These are phyloP conservation scores for Candida mesenterica DNA, from an alignment of 1,139 yeast species.

Conservation along the genomic window DNA sequence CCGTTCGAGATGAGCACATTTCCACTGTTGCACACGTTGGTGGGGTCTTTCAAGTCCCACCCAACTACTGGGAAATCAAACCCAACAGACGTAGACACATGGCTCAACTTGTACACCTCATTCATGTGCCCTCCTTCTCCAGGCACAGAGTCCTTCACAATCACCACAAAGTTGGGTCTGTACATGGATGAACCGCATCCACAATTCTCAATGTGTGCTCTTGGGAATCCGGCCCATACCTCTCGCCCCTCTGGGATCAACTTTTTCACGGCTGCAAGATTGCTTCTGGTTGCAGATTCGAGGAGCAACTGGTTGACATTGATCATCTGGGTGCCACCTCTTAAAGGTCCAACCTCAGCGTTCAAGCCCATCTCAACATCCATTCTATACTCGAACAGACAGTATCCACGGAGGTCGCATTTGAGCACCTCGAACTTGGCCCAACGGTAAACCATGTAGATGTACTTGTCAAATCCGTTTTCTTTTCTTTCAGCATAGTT, in stretches of 20 bases:
- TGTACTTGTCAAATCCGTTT: constrained; percentile 25
- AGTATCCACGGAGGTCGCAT: constrained; percentile 24
- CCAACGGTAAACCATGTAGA: constrained; percentile 41
- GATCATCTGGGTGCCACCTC: constrained; percentile 29
- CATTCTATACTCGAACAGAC: constrained; percentile 26
- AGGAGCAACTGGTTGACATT: constrained; percentile 16
- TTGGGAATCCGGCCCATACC: constrained; percentile 26
- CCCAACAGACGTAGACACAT: constrained; percentile 35
- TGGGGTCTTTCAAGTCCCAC: constrained; percentile 19
- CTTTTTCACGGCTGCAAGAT: neutral
- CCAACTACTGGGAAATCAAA: constrained; percentile 25
- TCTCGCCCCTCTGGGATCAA: constrained; percentile 21
- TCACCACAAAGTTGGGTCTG: constrained; percentile 26
- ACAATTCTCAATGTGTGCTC: constrained; percentile 26
- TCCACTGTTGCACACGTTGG: constrained; percentile 16
- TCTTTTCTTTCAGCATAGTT: constrained; percentile 22
- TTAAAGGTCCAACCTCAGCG: constrained; percentile 19
- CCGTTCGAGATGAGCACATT: constrained; percentile 30
- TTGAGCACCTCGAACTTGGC: constrained; percentile 33
- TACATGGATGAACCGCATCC: constrained; percentile 28
- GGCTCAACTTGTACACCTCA: constrained; percentile 19
- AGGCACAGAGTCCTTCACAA: constrained; percentile 16
- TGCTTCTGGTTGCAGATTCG: neutral
- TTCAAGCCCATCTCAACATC: constrained; percentile 16
- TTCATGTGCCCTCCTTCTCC: constrained; percentile 5